Evolutionary conservation across 2,329 filamentous ascomycete species (phyloP).

Genomic region (Bipolaris gigantea): DNA sequence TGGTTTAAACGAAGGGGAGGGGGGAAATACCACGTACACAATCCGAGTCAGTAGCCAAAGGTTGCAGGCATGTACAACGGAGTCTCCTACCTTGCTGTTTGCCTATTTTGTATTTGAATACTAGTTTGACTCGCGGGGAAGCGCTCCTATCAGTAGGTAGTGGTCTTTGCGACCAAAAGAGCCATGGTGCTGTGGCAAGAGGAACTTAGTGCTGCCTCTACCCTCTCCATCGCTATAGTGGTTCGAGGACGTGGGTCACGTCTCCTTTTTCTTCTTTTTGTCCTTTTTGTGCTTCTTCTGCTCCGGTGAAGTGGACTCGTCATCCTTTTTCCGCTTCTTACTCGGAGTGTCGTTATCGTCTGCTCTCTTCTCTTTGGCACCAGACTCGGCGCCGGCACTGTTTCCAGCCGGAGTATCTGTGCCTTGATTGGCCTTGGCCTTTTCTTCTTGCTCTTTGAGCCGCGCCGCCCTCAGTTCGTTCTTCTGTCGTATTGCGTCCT

Average conservation of each 20-base stretch:
- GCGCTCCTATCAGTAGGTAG: not conserved
- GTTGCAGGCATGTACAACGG: not conserved
- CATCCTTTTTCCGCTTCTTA: slow-evolving; percentile 15
- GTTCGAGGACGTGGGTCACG: slow-evolving; percentile 4
- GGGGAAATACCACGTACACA: not conserved
- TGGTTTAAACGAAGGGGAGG: not conserved
- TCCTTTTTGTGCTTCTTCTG: slow-evolving; percentile 20
- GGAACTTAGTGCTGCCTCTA: too few relatives aligned
- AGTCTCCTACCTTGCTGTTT: slow-evolving; percentile 6
- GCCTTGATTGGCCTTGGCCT: slow-evolving; percentile 8
- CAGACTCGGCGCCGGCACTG: slow-evolving; percentile 23
- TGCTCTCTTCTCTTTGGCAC: slow-evolving; percentile 11
- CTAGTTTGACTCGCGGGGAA: not conserved
- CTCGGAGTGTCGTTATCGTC: not conserved
- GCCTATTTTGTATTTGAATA: not conserved
- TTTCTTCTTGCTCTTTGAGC: slow-evolving; percentile 23
- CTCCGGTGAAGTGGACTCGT: slow-evolving; percentile 1
- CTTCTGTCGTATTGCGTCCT: slow-evolving; percentile 26
- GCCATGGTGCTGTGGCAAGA: not conserved
- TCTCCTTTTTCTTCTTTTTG: slow-evolving; percentile 19
- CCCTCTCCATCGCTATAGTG: slow-evolving; percentile 1
- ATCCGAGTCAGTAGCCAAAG: not conserved
- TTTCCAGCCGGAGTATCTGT: slow-evolving; percentile 4
- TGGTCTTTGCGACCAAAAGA: not conserved
- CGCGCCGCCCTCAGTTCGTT: slow-evolving; percentile 21